A percentile compares a stretch with the other conserved stretches of the same genome.
Evolutionary conservation across 2,329 filamentous ascomycete species (phyloP).

Genomic region (Ophiostoma ulmi): DNA sequence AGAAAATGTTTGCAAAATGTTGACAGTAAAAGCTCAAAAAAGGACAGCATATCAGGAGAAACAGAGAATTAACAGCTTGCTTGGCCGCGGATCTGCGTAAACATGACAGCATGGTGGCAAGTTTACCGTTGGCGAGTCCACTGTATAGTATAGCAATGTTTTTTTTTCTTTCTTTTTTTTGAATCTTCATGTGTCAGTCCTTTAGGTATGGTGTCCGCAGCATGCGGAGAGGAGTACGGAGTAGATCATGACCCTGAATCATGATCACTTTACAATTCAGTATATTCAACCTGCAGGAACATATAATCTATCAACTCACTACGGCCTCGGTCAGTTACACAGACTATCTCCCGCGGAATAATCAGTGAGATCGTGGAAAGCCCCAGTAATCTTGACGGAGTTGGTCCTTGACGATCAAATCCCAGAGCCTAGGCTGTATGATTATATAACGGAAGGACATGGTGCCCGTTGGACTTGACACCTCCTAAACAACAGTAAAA

Average conservation of each 20-base stretch:
- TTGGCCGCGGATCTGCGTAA: background rate
- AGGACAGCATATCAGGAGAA: background rate
- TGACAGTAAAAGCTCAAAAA: no score
- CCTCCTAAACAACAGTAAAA: background rate
- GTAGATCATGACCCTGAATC: no score
- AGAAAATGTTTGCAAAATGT: background rate
- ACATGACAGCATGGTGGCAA: constrained; percentile 2
- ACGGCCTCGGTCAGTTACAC: no score
- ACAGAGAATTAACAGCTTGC: background rate
- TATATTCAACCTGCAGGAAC: no score
- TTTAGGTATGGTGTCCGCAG: background rate
- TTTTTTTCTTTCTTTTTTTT: no score
- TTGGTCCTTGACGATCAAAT: no score
- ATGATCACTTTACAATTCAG: no score
- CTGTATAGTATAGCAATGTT: background rate
- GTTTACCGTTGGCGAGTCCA: background rate
- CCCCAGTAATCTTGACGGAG: no score
- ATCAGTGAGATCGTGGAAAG: background rate
- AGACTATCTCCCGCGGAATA: background rate
- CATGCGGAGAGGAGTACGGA: background rate
- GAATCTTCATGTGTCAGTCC: background rate
- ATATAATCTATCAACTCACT: no score
- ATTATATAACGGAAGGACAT: background rate
- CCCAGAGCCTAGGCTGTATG: background rate
- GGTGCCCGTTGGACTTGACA: background rate